phyloP scores from a whole-genome alignment of 768 basidiomycete species.

The Auricularia cornea region DNA sequence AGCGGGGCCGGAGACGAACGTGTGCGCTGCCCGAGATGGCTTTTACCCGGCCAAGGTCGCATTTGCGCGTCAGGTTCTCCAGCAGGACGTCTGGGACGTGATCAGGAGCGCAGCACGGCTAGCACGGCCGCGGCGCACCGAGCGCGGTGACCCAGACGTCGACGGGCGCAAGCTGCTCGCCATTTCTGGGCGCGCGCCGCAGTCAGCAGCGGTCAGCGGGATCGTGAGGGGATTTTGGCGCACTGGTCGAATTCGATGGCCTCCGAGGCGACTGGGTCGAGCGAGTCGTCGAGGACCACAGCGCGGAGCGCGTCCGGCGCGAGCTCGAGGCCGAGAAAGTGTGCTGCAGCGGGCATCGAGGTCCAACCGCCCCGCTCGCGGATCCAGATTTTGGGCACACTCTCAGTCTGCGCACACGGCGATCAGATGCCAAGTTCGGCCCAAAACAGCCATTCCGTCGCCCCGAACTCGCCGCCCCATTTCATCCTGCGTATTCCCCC shows the following conservation, averaged over 20 bases:
- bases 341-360: constrained; percentile 21
- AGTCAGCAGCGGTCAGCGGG: neutral
- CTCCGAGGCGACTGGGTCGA: constrained; percentile 77
- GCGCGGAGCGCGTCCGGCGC: constrained; percentile 78
- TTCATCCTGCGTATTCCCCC: neutral
- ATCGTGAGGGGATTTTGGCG: constrained; percentile 24
- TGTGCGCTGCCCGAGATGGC: constrained; percentile 74
- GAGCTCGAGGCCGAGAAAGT: constrained; percentile 82
- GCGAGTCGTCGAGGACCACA: constrained; percentile 71
- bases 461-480: neutral
- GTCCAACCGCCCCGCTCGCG: neutral
- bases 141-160: constrained; percentile 88
- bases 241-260: constrained; percentile 83
- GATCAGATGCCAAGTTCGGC: neutral
- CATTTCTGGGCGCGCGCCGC: neutral
- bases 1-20: constrained; percentile 30
- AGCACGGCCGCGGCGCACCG: constrained; percentile 32
- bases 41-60: constrained; percentile 64
- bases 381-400: neutral
- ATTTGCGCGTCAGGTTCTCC: constrained; percentile 61
- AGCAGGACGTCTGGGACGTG: constrained; percentile 55
- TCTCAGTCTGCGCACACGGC: neutral
- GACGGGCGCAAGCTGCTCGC: constrained; percentile 36
- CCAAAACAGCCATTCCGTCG: neutral
- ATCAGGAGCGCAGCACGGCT: neutral